A percentile compares a stretch with the other conserved stretches of the same genome.
These are phyloP conservation scores for Trichoderma virens DNA, from an alignment of 495 filamentous ascomycete species.

Conservation along the genomic window DNA sequence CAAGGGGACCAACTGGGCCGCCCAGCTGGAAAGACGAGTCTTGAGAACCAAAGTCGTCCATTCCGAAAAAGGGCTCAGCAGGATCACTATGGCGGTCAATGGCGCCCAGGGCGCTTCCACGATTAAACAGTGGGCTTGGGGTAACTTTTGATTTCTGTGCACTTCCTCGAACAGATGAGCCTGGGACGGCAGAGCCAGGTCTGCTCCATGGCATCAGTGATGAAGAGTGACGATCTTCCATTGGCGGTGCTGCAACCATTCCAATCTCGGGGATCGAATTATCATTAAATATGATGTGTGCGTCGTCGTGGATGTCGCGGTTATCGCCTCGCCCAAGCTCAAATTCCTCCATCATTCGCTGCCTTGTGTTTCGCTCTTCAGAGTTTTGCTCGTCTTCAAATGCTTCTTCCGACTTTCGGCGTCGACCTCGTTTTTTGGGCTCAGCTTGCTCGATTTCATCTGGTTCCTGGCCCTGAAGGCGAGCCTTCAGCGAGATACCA, in stretches of 20 bases:
- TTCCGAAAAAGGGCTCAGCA: slow-evolving; percentile 16
- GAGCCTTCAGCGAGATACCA: slow-evolving; percentile 27
- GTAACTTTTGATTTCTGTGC: slow-evolving; percentile 21
- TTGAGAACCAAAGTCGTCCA: slow-evolving; percentile 23
- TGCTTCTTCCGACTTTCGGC: not conserved
- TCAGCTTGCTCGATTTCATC: slow-evolving; percentile 19
- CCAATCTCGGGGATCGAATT: slow-evolving; percentile 24
- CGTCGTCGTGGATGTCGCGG: not conserved
- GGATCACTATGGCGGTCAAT: slow-evolving; percentile 36
- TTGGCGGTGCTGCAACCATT: slow-evolving; percentile 26
- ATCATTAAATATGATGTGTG: slow-evolving; percentile 7
- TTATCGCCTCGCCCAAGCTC: not conserved
- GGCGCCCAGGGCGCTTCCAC: slow-evolving; percentile 24
- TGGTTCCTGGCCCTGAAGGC: slow-evolving; percentile 19
- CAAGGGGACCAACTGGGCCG: not conserved
- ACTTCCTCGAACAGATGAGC: slow-evolving; percentile 31
- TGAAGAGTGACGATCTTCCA: slow-evolving; percentile 34
- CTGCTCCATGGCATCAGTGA: slow-evolving; percentile 37
- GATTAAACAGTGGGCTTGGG: slow-evolving; percentile 31
- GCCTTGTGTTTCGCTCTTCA: not conserved
- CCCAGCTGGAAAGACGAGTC: slow-evolving; percentile 10
- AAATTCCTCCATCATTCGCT: not conserved
- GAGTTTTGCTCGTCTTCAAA: not conserved
- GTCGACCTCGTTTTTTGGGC: not conserved
- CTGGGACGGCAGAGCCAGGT: slow-evolving; percentile 30